These are phyloP conservation scores for Diutina catenulata DNA, from an alignment of 1,139 yeast genomes.

Conservation along the genomic window DNA sequence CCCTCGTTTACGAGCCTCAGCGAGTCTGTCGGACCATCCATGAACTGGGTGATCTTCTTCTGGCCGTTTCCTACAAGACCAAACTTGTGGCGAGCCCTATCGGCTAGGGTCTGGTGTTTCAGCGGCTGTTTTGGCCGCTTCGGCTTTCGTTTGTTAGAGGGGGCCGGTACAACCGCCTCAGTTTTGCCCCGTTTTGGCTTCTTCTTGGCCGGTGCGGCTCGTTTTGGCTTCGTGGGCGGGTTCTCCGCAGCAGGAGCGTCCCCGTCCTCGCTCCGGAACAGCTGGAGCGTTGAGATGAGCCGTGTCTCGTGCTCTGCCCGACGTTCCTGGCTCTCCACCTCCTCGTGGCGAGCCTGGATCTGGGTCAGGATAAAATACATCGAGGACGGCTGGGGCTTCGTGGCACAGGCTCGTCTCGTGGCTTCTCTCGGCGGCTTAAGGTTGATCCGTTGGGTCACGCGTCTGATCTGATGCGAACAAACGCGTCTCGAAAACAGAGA, in stretches of 20 bases:
- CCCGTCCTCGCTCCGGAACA: not conserved
- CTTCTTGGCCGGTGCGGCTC: not conserved
- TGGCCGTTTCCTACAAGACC: not conserved
- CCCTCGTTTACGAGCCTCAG: not conserved
- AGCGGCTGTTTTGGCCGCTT: not conserved
- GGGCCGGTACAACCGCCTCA: too few relatives aligned
- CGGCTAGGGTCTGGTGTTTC: not conserved
- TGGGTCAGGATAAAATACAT: constrained; percentile 5
- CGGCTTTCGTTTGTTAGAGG: not conserved
- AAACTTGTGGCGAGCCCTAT: not conserved
- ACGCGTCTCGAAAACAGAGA: too few relatives aligned
- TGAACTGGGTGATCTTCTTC: constrained; percentile 1
- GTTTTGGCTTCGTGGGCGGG: not conserved
- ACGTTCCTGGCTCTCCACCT: not conserved
- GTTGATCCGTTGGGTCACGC: too few relatives aligned
- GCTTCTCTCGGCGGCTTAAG: too few relatives aligned
- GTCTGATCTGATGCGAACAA: too few relatives aligned
- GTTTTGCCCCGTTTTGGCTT: not conserved
- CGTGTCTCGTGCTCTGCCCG: not conserved
- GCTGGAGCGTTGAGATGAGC: constrained; percentile 1
- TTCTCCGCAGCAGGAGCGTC: not conserved
- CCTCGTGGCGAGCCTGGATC: constrained; percentile 5
- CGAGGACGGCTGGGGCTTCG: not conserved
- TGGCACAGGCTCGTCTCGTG: too few relatives aligned
- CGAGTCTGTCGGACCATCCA: not conserved